Evolutionary conservation across 2,329 filamentous ascomycete species (phyloP), one percentile per base, ranked within the genome.

Genomic region (Hirsutella rhossiliensis): DNA sequence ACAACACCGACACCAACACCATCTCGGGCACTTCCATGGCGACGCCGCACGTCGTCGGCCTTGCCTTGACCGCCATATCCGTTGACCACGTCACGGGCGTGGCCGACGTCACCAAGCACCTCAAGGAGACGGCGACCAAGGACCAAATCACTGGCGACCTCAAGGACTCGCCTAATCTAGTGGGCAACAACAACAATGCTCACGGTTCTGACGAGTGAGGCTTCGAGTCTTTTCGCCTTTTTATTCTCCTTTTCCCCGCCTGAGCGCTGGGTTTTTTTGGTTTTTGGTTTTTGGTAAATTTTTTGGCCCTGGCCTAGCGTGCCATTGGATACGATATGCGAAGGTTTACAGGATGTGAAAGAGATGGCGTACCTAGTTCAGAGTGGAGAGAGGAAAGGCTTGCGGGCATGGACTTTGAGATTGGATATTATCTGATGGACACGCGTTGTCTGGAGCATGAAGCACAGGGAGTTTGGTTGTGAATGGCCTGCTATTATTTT

Each of bases 11-110:
- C 39, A 69, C 59, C 43, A 64, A 64, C 49, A 66, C 56, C 40
- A 68, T 79, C 54, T 72, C 66, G 13, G 80, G 79, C 31, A 83
- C 80, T 11, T 77, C 71, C n/a, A 82, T 82, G 78, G 75, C 78
- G 4, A 62, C 68, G 4, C 79, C 79, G 1, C 78, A 82, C 55
- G 65, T 82, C 47, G 67, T 72, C 29, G 80, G 79, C 23, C 63
- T 83, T 20, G 75, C 51, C 19, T 57, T 66, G 13, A 69, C 69
- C 55, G 57, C 64, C 39, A 62, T 79, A 44, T 64, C 64, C 11
- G 60, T 75, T 13, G 58, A 72, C 45, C 62, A 63, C 32, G 32
- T 57, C 30, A 55, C 52, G 40, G 58, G 57, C 20, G 51, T 56
- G 32, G 40, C 47, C 36, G 66, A 56, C 32, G 63, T 76, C 38